Percentiles rank a stretch among this genome's conserved stretches.
Evolutionary conservation across 148 eudicot genomes (phyloP).

Genomic region (Oxyria digyna): DNA sequence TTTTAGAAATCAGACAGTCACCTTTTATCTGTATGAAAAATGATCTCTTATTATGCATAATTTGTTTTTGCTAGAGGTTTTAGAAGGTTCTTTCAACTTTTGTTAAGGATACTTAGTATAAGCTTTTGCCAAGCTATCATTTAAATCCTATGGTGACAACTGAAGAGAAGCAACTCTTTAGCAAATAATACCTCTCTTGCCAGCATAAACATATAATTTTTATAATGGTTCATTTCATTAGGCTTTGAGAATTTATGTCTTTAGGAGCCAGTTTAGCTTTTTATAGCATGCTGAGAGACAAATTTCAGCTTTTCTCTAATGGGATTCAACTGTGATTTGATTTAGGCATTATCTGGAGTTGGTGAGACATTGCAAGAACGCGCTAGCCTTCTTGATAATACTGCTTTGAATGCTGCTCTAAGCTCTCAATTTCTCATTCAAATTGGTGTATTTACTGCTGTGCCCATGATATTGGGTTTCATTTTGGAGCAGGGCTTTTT

Average conservation of each 20-base stretch:
- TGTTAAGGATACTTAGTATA: too few relatives aligned
- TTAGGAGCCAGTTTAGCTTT: neutral
- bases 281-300: too few relatives aligned
- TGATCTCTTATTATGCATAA: neutral
- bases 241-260: neutral
- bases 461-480: conserved; percentile 91
- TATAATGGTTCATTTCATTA: neutral
- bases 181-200: neutral
- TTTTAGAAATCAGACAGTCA: neutral
- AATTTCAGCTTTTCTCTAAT: neutral
- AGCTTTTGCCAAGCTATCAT: neutral
- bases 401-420: conserved; percentile 71
- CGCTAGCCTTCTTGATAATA: conserved; percentile 47
- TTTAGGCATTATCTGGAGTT: conserved; percentile 91
- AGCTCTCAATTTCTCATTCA: conserved; percentile 97
- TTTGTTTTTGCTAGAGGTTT: too few relatives aligned
- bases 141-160: neutral
- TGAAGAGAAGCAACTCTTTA: neutral
- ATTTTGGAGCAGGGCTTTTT: conserved; percentile 87
- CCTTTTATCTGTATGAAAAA: neutral
- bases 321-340: neutral
- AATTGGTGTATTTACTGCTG: conserved; percentile 92
- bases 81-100: too few relatives aligned
- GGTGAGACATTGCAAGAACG: conserved; percentile 54
- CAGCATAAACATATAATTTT: neutral